These are phyloP conservation scores for Megacollybia platyphylla DNA, from an alignment of 1,284 basidiomycete genomes.

Conservation along the genomic window DNA sequence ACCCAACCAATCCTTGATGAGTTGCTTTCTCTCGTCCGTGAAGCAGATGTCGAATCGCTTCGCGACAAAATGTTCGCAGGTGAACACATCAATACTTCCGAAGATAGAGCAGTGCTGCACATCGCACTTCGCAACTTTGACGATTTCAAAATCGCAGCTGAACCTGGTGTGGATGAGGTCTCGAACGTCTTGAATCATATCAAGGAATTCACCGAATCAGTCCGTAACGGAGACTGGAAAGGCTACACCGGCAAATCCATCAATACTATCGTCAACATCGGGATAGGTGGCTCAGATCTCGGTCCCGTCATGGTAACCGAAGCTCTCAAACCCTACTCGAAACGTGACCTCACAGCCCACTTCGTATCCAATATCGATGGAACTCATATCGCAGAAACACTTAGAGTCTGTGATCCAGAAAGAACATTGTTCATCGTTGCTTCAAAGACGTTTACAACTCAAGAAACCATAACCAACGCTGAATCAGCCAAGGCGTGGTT, in stretches of 20 bases:
- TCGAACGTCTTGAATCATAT: slow-evolving; percentile 82
- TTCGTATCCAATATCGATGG: slow-evolving; percentile 99
- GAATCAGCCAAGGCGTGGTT: slow-evolving; percentile 93
- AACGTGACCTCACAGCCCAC: slow-evolving; percentile 78
- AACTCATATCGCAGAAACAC: slow-evolving; percentile 88
- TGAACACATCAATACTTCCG: slow-evolving; percentile 96
- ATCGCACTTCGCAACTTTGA: slow-evolving; percentile 85
- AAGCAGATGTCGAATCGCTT: slow-evolving; percentile 78
- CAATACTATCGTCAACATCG: slow-evolving; percentile 94
- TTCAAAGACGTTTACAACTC: slow-evolving; percentile 97
- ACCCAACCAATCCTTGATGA: slow-evolving; percentile 72
- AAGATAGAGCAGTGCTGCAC: slow-evolving; percentile 93
- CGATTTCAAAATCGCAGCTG: slow-evolving; percentile 65
- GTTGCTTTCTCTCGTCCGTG: slow-evolving; percentile 73
- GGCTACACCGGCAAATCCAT: slow-evolving; percentile 96
- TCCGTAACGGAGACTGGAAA: slow-evolving; percentile 85
- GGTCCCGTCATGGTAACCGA: slow-evolving; percentile 99
- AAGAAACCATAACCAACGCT: slow-evolving; percentile 99
- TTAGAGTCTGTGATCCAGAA: slow-evolving; percentile 79
- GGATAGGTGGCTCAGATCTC: slow-evolving; percentile 95
- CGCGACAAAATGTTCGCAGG: slow-evolving; percentile 93
- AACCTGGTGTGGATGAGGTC: slow-evolving; percentile 73
- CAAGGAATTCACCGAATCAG: slow-evolving; percentile 76
- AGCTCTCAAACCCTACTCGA: slow-evolving; percentile 87
- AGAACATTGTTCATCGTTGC: slow-evolving; percentile 96